A percentile compares a stretch with the other conserved stretches of the same genome.
Conservation (phyloP, 208 protist species). For the Wallacemonas sp. region DNA sequence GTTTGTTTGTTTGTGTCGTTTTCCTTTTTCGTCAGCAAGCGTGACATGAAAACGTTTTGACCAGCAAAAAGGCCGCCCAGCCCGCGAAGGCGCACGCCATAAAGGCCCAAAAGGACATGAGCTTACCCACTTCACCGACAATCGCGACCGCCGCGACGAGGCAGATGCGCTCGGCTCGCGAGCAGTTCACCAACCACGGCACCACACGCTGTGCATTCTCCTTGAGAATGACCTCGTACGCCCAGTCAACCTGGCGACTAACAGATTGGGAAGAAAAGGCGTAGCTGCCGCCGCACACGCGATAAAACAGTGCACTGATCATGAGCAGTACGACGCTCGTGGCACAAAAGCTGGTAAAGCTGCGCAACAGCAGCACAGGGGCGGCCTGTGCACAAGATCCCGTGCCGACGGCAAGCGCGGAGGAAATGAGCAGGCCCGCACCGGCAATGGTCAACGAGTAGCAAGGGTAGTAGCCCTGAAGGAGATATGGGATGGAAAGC, state of each 20-base stretch:
- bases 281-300: conserved; percentile 27
- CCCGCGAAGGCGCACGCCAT: background rate
- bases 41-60: background rate
- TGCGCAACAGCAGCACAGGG: conserved; percentile 27
- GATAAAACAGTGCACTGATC: conserved; percentile 29
- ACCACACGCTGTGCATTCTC: conserved; percentile 9
- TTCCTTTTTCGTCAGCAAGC: background rate
- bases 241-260: conserved; percentile 31
- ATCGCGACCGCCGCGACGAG: conserved; percentile 22
- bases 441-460: conserved; percentile 25
- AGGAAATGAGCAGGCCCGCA: conserved; percentile 17
- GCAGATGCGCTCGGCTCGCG: conserved; percentile 18
- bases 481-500: conserved; percentile 33
- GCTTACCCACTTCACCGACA: conserved; percentile 30
- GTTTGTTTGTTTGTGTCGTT: background rate
- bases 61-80: conserved; percentile 9
- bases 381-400: background rate
- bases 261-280: conserved; percentile 13
- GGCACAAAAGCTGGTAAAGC: conserved; percentile 27
- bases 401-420: conserved; percentile 22
- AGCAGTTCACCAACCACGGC: conserved; percentile 6
- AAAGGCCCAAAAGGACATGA: conserved; percentile 27
- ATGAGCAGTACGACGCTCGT: conserved; percentile 23
- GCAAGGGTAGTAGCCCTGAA: conserved; percentile 29
- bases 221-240: conserved; percentile 24